phyloP scores from a whole-genome alignment of 352 stramenopile species.

The Globisporangium middletonii region DNA sequence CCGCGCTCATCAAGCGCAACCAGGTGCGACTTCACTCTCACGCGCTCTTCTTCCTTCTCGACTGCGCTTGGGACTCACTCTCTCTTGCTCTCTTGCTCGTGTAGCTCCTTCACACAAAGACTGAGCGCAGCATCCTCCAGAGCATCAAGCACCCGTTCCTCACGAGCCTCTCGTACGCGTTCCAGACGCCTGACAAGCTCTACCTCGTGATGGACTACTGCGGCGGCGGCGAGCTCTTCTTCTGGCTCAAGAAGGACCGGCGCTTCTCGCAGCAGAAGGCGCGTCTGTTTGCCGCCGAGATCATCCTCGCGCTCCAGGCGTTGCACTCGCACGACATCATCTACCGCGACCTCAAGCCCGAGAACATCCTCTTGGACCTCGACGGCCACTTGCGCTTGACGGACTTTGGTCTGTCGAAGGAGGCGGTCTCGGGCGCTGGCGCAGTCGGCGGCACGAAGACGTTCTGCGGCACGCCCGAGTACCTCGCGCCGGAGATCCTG shows the following conservation, averaged over 20 bases:
- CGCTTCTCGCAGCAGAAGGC: conserved; percentile 91
- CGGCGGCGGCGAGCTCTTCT: conserved; percentile 93
- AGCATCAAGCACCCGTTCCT: conserved; percentile 92
- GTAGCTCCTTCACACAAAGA: conserved; percentile 89
- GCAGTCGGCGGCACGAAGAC: conserved; percentile 82
- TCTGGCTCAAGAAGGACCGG: conserved; percentile 93
- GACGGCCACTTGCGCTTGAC: conserved; percentile 93
- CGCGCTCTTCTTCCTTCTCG: not conserved
- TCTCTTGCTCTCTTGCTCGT: not conserved
- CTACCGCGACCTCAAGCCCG: conserved; percentile 95
- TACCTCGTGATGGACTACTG: conserved; percentile 95
- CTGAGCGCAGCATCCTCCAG: conserved; percentile 90
- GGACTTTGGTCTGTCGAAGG: conserved; percentile 94
- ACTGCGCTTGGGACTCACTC: not conserved
- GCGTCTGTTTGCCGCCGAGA: conserved; percentile 91
- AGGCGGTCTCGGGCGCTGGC: conserved; percentile 82
- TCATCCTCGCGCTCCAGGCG: conserved; percentile 90
- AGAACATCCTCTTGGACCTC: conserved; percentile 94
- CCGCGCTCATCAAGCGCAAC: conserved; percentile 90
- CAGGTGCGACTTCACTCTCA: conserved; percentile 30
- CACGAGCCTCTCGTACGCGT: conserved; percentile 82
- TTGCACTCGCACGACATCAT: conserved; percentile 95
- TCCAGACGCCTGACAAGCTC: conserved; percentile 90
- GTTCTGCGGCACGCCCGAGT: conserved; percentile 93
- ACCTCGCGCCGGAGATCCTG: conserved; percentile 93